Conservation (phyloP, 352 stramenopile species). For the Pythium coloratum region DNA sequence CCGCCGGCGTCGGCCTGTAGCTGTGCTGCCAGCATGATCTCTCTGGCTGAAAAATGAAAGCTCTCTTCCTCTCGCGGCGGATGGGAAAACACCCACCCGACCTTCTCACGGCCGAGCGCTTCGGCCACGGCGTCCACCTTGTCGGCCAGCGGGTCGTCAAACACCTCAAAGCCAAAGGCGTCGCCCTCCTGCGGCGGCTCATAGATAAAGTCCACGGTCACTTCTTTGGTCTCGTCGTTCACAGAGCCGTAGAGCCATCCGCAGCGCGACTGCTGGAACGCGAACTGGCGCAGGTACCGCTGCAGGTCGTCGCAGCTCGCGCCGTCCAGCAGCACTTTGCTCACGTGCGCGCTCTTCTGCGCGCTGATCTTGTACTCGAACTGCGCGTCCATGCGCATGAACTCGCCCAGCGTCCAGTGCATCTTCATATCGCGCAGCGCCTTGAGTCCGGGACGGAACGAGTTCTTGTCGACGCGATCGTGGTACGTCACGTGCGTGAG, state of each 20-base stretch:
- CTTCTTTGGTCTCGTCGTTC: slow-evolving; percentile 79
- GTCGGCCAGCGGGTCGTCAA: slow-evolving; percentile 90
- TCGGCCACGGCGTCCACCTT: slow-evolving; percentile 84
- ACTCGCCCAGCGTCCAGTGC: slow-evolving; percentile 97
- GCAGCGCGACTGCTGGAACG: slow-evolving; percentile 93
- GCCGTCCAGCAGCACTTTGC: slow-evolving; percentile 87
- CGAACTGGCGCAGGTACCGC: slow-evolving; percentile 83
- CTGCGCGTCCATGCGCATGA: slow-evolving; percentile 96
- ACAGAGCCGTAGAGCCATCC: slow-evolving; percentile 95
- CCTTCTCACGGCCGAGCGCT: slow-evolving; percentile 89
- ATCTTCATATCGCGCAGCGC: slow-evolving; percentile 98
- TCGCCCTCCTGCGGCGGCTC: slow-evolving; percentile 93
- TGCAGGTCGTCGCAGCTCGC: slow-evolving; percentile 92
- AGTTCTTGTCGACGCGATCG: slow-evolving; percentile 74
- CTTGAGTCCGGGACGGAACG: slow-evolving; percentile 95
- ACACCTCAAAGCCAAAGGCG: slow-evolving; percentile 88
- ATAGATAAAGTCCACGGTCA: slow-evolving; percentile 96
- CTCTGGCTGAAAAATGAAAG: slow-evolving; percentile 91
- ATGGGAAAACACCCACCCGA: slow-evolving; percentile 98
- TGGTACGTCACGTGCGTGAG: slow-evolving; percentile 79
- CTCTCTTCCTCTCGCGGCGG: slow-evolving; percentile 93
- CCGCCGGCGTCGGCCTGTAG: slow-evolving; percentile 94
- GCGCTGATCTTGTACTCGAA: slow-evolving; percentile 97
- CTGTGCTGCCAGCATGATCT: slow-evolving; percentile 94
- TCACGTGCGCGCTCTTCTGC: slow-evolving; percentile 87